phyloP scores from a whole-genome alignment of 1,139 yeast species.

The Suhomyces yuchorum region DNA sequence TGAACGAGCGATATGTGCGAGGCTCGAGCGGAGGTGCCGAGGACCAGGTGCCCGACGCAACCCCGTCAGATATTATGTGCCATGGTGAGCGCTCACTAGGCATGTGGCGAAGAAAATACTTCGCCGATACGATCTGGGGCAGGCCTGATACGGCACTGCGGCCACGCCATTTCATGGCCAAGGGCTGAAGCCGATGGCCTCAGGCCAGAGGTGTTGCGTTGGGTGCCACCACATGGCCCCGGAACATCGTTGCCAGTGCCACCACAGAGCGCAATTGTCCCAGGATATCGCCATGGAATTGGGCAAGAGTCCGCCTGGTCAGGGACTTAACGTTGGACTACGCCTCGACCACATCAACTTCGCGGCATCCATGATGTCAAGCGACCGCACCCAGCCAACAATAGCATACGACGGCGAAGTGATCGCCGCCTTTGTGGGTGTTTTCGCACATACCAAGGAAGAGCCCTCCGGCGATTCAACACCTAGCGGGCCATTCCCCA shows the following conservation, averaged over 20 bases:
- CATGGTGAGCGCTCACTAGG: neutral
- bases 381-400: neutral
- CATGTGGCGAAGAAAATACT: neutral
- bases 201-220: too few relatives aligned
- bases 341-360: neutral
- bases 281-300: neutral
- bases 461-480: too few relatives aligned
- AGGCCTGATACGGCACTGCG: neutral
- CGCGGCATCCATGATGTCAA: neutral
- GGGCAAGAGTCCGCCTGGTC: neutral
- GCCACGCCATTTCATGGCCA: too few relatives aligned
- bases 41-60: neutral
- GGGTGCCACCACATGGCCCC: too few relatives aligned
- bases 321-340: neutral
- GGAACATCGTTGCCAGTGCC: neutral
- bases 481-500: too few relatives aligned
- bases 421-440: neutral
- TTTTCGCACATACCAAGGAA: neutral
- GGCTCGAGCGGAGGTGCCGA: neutral
- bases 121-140: neutral
- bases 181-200: neutral
- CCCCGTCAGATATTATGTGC: neutral
- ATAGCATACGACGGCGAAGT: neutral
- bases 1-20: constrained; percentile 1
- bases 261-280: neutral